phyloP scores from a whole-genome alignment of 345 rosid species.

The Dipteronia dyeriana region DNA sequence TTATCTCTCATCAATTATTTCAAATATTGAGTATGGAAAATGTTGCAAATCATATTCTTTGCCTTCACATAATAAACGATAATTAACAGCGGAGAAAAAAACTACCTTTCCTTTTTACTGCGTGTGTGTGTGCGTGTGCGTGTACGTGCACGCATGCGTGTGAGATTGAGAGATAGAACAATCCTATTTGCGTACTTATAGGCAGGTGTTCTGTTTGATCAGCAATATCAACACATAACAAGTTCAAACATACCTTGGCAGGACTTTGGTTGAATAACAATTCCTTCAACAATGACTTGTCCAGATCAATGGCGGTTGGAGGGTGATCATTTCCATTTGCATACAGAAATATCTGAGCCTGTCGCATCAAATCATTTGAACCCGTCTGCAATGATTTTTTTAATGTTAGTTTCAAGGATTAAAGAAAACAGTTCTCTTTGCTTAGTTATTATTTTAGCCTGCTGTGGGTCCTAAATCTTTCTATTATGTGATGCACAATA shows the following conservation, averaged over 20 bases:
- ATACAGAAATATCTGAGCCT: slow-evolving; percentile 76
- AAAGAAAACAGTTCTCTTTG: slow-evolving; percentile 1
- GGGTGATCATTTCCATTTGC: slow-evolving; percentile 74
- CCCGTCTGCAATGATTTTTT: slow-evolving; percentile 53
- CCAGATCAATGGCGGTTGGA: slow-evolving; percentile 89
- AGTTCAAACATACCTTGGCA: slow-evolving; percentile 59
- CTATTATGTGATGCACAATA: background rate
- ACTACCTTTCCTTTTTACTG: background rate
- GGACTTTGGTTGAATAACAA: slow-evolving; percentile 85
- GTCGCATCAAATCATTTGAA: slow-evolving; percentile 66
- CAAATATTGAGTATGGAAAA: background rate
- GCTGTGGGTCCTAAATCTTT: background rate
- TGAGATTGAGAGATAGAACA: background rate
- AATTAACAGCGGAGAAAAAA: background rate
- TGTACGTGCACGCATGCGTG: background rate
- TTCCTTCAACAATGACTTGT: slow-evolving; percentile 71
- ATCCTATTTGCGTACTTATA: background rate
- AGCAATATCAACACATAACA: background rate
- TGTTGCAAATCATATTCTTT: background rate
- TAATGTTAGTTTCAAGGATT: slow-evolving; percentile 9
- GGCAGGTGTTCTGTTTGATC: background rate
- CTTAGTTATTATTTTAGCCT: background rate
- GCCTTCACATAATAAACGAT: background rate
- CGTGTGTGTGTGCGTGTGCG: no score
- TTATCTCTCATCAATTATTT: background rate